phyloP scores from a whole-genome alignment of 2,329 filamentous ascomycete genomes.

The Colletotrichum sp. region DNA sequence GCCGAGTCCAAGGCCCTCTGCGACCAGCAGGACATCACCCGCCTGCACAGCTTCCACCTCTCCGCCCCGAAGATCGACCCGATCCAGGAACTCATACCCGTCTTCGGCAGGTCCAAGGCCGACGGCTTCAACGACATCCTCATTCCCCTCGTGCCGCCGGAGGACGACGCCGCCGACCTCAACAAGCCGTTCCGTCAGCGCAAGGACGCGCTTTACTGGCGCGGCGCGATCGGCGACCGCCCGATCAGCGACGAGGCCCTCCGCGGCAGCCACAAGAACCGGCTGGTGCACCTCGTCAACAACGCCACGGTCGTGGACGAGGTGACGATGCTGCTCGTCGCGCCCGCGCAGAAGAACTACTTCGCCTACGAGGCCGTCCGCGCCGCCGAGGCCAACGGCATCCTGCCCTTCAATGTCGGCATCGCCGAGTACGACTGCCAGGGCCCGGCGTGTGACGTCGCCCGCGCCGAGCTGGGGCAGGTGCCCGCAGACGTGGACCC shows the following conservation, averaged over 20 bases:
- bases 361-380: conserved; percentile 63
- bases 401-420: conserved; percentile 61
- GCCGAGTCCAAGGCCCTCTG: conserved; percentile 70
- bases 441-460: conserved; percentile 53
- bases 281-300: conserved; percentile 73
- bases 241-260: conserved; percentile 56
- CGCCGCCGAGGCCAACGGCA: conserved; percentile 56
- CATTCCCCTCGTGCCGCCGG: conserved; percentile 62
- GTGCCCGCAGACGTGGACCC: conserved; percentile 52
- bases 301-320: conserved; percentile 55
- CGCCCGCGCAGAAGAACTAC: conserved; percentile 31
- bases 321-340: conserved; percentile 62
- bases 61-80: conserved; percentile 66
- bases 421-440: conserved; percentile 64
- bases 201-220: conserved; percentile 73
- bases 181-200: conserved; percentile 63
- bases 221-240: conserved; percentile 68
- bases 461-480: conserved; percentile 57
- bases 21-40: conserved; percentile 76
- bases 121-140: conserved; percentile 78
- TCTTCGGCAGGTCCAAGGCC: conserved; percentile 79
- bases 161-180: conserved; percentile 51
- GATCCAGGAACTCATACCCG: conserved; percentile 69
- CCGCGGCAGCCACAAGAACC: conserved; percentile 72
- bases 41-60: conserved; percentile 76